These are phyloP conservation scores for Clavispora asparagi DNA, from an alignment of 805 yeast species.

Conservation along the genomic window DNA sequence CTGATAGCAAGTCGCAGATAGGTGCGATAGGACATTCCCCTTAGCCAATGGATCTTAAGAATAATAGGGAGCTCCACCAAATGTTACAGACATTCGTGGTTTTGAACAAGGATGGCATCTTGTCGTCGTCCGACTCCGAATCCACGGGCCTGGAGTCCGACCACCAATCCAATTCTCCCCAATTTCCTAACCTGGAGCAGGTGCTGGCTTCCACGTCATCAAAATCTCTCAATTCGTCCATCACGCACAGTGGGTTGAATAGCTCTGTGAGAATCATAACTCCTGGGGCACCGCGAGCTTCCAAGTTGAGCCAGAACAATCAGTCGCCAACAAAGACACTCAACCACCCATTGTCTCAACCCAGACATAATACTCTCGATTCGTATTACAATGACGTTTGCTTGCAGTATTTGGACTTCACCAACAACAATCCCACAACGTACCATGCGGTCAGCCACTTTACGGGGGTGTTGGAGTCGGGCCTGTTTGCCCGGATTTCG, in stretches of 20 bases:
- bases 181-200: neutral
- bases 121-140: conserved; percentile 9
- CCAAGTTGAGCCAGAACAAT: neutral
- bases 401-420: conserved; percentile 23
- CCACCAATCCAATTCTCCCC: neutral
- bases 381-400: conserved; percentile 15
- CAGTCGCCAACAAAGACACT: neutral
- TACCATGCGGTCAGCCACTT: conserved; percentile 30
- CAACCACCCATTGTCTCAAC: neutral
- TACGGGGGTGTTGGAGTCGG: conserved; percentile 15
- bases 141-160: conserved; percentile 5
- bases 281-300: too few relatives aligned
- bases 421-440: conserved; percentile 38
- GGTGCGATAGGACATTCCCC: too few relatives aligned
- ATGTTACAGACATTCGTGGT: conserved; percentile 8
- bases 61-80: conserved; percentile 8
- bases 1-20: too few relatives aligned
- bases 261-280: too few relatives aligned
- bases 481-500: conserved; percentile 25
- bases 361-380: neutral
- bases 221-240: too few relatives aligned
- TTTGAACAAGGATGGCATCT: conserved; percentile 10
- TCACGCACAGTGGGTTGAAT: too few relatives aligned
- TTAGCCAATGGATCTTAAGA: conserved; percentile 8
- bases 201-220: neutral